Percentiles rank a stretch among this genome's conserved stretches.
These are phyloP conservation scores for Pinus taeda DNA, from an alignment of 75 land plant species.

Conservation along the genomic window DNA sequence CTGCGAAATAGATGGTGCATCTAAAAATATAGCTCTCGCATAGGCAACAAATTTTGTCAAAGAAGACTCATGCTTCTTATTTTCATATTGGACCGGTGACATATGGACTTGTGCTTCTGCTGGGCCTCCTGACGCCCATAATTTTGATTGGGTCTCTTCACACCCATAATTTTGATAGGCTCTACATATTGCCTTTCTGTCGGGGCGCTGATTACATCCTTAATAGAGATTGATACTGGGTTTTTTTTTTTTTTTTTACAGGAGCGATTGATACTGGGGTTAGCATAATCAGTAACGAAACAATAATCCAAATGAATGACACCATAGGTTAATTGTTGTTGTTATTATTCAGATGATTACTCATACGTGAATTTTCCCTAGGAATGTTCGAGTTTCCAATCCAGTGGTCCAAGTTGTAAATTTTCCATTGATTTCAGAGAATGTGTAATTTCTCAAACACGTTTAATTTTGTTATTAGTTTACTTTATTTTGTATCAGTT, in stretches of 20 bases:
- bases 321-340: no score
- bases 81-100: slow-evolving; percentile 57
- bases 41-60: slow-evolving; percentile 43
- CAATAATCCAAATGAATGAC: no score
- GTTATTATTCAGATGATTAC: no score
- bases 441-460: no score
- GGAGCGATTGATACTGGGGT: no score
- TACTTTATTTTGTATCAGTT: no score
- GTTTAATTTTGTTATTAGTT: no score
- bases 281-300: no score
- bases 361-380: no score
- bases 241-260: slow-evolving; percentile 69
- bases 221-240: slow-evolving; percentile 59
- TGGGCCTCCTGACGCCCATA: slow-evolving; percentile 75
- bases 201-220: slow-evolving; percentile 49
- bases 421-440: no score
- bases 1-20: slow-evolving; percentile 22
- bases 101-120: slow-evolving; percentile 74
- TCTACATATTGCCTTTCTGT: slow-evolving; percentile 69
- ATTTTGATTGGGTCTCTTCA: slow-evolving; percentile 18
- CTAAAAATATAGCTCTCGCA: slow-evolving; percentile 62
- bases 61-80: slow-evolving; percentile 16
- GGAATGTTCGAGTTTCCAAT: no score
- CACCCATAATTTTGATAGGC: slow-evolving; percentile 34
- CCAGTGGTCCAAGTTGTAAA: no score